Percentiles rank a stretch among this genome's conserved stretches.
Conservation (phyloP, 768 basidiomycete species). For the Hericium erinaceus region DNA sequence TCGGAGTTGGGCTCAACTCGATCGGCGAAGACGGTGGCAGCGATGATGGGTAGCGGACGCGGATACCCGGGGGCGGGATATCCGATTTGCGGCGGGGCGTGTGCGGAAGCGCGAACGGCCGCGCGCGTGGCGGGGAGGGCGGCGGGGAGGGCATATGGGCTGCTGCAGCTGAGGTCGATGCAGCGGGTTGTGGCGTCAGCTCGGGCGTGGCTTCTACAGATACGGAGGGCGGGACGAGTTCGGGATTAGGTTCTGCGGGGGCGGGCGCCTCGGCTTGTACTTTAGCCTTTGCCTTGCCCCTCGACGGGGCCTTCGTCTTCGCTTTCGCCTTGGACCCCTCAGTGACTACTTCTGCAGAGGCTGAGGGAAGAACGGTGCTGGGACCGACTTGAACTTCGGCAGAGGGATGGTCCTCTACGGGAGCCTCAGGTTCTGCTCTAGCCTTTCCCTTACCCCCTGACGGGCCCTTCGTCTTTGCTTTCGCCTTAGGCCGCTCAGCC, state of each 20-base stretch:
- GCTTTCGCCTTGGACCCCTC: too few relatives aligned
- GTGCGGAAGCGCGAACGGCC: background rate
- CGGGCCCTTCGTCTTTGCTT: background rate
- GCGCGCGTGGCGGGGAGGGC: background rate
- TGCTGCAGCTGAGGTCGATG: background rate
- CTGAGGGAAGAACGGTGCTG: too few relatives aligned
- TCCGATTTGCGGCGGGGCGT: background rate
- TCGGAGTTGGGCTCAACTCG: background rate
- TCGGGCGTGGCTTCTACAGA: too few relatives aligned
- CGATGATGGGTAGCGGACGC: background rate
- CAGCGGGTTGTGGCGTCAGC: too few relatives aligned
- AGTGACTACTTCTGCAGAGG: too few relatives aligned
- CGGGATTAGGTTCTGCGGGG: too few relatives aligned
- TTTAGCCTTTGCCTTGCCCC: too few relatives aligned
- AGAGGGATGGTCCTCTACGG: background rate
- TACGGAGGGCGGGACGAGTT: too few relatives aligned
- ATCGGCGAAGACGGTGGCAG: constrained; percentile 1
- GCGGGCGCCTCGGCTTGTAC: too few relatives aligned
- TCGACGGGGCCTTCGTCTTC: too few relatives aligned
- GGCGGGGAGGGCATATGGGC: background rate
- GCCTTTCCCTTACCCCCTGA: background rate
- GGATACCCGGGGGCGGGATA: background rate
- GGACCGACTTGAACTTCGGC: too few relatives aligned
- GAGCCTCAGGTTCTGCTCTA: background rate
- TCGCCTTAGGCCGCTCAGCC: background rate